phyloP scores from a whole-genome alignment of 2,329 filamentous ascomycete species.

The Fusarium anguioides region DNA sequence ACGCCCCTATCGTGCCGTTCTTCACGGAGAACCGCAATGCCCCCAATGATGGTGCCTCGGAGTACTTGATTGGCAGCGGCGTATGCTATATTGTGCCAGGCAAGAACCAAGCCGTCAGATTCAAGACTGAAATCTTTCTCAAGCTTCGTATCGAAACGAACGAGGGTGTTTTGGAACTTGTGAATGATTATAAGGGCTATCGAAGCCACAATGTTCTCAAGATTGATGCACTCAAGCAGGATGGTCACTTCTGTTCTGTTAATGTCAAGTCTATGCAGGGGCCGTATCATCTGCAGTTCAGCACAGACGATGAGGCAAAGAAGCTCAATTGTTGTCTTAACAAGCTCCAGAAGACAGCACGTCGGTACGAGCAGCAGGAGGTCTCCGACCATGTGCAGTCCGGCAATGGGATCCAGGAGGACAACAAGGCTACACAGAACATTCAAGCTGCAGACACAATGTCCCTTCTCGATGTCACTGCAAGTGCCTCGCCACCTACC shows the following conservation, averaged over 20 bases:
- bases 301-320: conserved; percentile 15
- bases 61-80: conserved; percentile 26
- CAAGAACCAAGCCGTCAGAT: conserved; percentile 8
- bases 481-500: too few relatives aligned
- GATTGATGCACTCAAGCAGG: conserved; percentile 29
- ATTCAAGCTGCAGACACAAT: background rate
- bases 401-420: background rate
- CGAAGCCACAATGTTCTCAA: conserved; percentile 37
- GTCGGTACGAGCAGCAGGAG: background rate
- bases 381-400: background rate
- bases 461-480: background rate
- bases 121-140: conserved; percentile 28
- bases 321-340: conserved; percentile 23
- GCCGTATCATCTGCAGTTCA: conserved; percentile 37
- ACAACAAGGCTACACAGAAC: background rate
- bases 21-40: background rate
- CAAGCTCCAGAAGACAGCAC: conserved; percentile 16
- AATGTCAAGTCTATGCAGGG: background rate
- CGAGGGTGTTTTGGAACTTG: conserved; percentile 19
- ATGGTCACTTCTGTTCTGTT: conserved; percentile 41
- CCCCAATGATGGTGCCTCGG: background rate
- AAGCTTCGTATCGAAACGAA: conserved; percentile 21
- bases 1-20: background rate
- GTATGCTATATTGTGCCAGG: conserved; percentile 29
- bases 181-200: conserved; percentile 11